phyloP scores from a whole-genome alignment of 192 early-diverging fungal species.

The Lobosporangium transversale region DNA sequence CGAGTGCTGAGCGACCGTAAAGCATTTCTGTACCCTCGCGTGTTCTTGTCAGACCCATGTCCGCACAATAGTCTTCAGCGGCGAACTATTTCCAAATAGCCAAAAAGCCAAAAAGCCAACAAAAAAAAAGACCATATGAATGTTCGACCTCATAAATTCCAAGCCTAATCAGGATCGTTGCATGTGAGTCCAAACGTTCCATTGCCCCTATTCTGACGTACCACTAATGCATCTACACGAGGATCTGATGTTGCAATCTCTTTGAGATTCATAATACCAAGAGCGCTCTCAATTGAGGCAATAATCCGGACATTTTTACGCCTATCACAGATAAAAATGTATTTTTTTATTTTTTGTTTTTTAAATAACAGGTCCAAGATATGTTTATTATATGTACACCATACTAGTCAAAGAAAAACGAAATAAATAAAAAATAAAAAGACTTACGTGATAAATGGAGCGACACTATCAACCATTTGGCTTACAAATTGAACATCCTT shows the following conservation, averaged over 20 bases:
- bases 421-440: no score
- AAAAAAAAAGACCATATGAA: no score
- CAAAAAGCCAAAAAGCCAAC: no score
- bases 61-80: conserved; percentile 96
- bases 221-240: conserved; percentile 84
- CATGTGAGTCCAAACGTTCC: neutral
- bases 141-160: neutral
- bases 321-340: conserved; percentile 47
- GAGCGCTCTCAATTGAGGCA: conserved; percentile 89
- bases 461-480: conserved; percentile 75
- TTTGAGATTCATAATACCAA: conserved; percentile 85
- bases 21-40: conserved; percentile 76
- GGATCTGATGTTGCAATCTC: conserved; percentile 81
- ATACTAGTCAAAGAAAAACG: no score
- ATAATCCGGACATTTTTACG: conserved; percentile 79
- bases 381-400: no score
- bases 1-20: conserved; percentile 80
- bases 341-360: no score
- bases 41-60: conserved; percentile 84
- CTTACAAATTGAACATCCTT: conserved; percentile 81
- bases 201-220: conserved; percentile 15
- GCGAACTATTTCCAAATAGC: conserved; percentile 66
- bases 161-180: neutral
- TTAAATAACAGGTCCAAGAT: no score
- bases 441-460: conserved; percentile 67